phyloP scores from a whole-genome alignment of 352 stramenopile species.

The Globisporangium paddicum region DNA sequence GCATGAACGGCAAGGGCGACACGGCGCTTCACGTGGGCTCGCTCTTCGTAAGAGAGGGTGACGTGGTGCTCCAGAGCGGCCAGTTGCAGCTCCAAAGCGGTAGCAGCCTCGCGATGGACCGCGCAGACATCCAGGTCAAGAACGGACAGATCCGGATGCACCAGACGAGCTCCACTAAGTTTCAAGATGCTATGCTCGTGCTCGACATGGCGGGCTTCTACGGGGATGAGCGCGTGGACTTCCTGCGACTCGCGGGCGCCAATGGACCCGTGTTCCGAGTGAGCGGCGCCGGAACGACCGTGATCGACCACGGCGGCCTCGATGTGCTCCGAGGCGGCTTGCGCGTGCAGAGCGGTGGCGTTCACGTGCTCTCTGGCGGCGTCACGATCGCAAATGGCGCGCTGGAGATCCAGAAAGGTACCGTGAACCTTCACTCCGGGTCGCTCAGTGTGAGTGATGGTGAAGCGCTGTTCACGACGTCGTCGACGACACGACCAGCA shows the following conservation, averaged over 20 bases:
- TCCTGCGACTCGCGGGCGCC: constrained; percentile 34
- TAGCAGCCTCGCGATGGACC: constrained; percentile 36
- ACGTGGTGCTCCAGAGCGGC: constrained; percentile 46
- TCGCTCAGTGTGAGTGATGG: constrained; percentile 37
- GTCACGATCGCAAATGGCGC: constrained; percentile 39
- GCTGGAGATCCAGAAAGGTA: constrained; percentile 36
- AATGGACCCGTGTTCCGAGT: constrained; percentile 47
- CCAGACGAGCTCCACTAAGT: constrained; percentile 3
- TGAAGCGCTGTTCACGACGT: constrained; percentile 7
- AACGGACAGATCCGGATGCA: constrained; percentile 41
- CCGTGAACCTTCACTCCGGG: constrained; percentile 34
- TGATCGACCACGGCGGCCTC: constrained; percentile 52
- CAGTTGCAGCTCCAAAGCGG: constrained; percentile 31
- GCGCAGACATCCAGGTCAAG: constrained; percentile 33
- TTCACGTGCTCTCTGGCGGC: constrained; percentile 57
- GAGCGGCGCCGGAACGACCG: constrained; percentile 38
- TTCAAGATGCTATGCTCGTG: constrained; percentile 23
- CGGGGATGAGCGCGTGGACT: constrained; percentile 26
- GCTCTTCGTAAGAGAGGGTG: constrained; percentile 35
- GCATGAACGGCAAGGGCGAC: constrained; percentile 50
- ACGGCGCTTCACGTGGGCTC: constrained; percentile 38
- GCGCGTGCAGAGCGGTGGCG: constrained; percentile 46
- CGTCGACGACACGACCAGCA: neutral
- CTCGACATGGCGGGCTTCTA: constrained; percentile 22
- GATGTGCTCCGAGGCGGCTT: constrained; percentile 55